Evolutionary conservation across 2,329 filamentous ascomycete genomes (phyloP).

Genomic region (Alternaria ventricosa): DNA sequence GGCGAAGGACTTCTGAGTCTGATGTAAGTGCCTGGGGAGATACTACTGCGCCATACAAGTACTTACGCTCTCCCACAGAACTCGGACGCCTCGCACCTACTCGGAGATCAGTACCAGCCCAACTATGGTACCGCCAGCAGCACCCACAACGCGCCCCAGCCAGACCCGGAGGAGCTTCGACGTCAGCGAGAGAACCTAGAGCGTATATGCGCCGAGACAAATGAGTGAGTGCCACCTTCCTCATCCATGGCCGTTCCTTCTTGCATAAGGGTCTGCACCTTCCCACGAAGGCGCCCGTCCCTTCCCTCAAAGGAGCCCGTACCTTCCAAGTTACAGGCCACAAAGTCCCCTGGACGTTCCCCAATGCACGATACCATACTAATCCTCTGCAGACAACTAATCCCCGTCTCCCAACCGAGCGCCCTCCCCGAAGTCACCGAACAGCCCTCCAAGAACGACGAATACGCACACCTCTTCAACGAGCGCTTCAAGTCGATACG

Average conservation of each 20-base stretch:
- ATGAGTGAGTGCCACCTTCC: constrained; percentile 48
- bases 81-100: constrained; percentile 55
- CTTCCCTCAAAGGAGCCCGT: neutral
- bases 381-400: constrained; percentile 60
- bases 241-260: constrained; percentile 4
- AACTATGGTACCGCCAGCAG: constrained; percentile 54
- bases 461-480: constrained; percentile 52
- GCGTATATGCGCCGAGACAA: constrained; percentile 57
- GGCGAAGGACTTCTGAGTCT: constrained; percentile 51
- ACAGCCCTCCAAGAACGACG: constrained; percentile 39
- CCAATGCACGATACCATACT: no score
- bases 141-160: constrained; percentile 48
- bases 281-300: neutral
- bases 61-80: constrained; percentile 50
- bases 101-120: constrained; percentile 53
- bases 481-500: constrained; percentile 48
- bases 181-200: constrained; percentile 57
- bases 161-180: constrained; percentile 57
- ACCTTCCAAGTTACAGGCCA: neutral
- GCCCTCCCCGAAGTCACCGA: constrained; percentile 48
- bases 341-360: neutral
- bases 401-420: constrained; percentile 56
- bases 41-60: constrained; percentile 7
- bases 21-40: constrained; percentile 47
- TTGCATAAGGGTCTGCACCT: neutral